Conservation (phyloP, 805 yeast genomes). For the Candida awuae region DNA sequence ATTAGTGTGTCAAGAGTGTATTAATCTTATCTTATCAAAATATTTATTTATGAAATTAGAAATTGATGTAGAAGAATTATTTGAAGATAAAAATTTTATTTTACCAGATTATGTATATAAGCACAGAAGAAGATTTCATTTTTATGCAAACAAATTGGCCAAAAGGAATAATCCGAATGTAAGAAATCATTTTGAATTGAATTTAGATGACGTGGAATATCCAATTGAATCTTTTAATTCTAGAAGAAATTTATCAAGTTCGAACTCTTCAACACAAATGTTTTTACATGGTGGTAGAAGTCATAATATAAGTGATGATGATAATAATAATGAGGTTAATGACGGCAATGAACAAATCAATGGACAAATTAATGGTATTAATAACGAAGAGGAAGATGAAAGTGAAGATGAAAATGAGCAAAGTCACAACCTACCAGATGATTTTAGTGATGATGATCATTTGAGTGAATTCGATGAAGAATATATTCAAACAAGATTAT, state of each 20-base stretch:
- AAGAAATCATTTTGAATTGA: constrained; percentile 1
- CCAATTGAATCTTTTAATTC: not conserved
- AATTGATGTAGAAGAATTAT: constrained; percentile 24
- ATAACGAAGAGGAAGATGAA: not conserved
- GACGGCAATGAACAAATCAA: not conserved
- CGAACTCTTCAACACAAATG: not conserved
- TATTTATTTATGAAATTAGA: constrained; percentile 25
- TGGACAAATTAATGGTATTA: too few relatives aligned
- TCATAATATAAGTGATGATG: not conserved
- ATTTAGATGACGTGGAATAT: not conserved
- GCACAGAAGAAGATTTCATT: constrained; percentile 21
- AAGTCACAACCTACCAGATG: not conserved
- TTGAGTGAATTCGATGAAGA: not conserved
- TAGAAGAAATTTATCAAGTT: too few relatives aligned
- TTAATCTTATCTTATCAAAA: constrained; percentile 23
- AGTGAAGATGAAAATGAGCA: not conserved
- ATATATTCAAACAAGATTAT: too few relatives aligned
- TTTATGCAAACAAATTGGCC: constrained; percentile 4
- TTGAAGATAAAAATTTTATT: constrained; percentile 2
- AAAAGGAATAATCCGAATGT: constrained; percentile 2
- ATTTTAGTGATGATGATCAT: not conserved
- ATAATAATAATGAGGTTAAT: not conserved
- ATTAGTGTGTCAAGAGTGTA: constrained; percentile 25
- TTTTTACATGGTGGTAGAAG: not conserved
- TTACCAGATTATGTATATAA: constrained; percentile 26